These are phyloP conservation scores for Pyrenophora seminiperda DNA, from an alignment of 2,329 filamentous ascomycete genomes.

Conservation along the genomic window DNA sequence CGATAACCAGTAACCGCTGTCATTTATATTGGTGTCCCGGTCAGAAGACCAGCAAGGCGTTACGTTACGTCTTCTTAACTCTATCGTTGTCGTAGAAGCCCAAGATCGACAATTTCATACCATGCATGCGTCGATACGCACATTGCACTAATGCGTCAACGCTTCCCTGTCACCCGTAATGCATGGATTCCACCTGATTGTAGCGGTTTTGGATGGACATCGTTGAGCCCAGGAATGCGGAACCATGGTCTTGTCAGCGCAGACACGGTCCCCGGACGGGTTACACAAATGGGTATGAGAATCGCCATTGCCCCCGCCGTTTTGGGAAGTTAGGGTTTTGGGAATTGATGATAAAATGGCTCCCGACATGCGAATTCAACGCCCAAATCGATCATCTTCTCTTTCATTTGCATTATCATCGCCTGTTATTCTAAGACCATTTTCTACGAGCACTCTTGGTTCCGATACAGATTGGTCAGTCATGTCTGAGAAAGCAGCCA, in stretches of 20 bases:
- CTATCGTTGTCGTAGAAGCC: background rate
- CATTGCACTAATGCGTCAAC: background rate
- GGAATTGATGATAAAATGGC: slow-evolving; percentile 14
- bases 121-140: slow-evolving; percentile 3
- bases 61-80: background rate
- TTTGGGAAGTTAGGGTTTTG: background rate
- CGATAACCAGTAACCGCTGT: background rate
- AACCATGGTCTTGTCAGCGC: slow-evolving; percentile 1
- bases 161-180: background rate
- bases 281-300: slow-evolving; percentile 5
- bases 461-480: background rate
- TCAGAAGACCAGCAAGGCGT: slow-evolving; percentile 4
- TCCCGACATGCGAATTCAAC: background rate
- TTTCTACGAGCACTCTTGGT: slow-evolving; percentile 3
- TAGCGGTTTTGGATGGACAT: background rate
- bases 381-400: slow-evolving; percentile 1
- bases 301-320: slow-evolving; percentile 2
- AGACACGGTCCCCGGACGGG: background rate
- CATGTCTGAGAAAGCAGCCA: slow-evolving; percentile 15
- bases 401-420: background rate
- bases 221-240: background rate
- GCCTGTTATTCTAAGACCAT: slow-evolving; percentile 2
- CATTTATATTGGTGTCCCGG: background rate
- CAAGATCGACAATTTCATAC: slow-evolving; percentile 1
- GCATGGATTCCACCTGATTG: slow-evolving; percentile 3